phyloP scores from a whole-genome alignment of 2,329 filamentous ascomycete species.

The Aureobasidium sp. region DNA sequence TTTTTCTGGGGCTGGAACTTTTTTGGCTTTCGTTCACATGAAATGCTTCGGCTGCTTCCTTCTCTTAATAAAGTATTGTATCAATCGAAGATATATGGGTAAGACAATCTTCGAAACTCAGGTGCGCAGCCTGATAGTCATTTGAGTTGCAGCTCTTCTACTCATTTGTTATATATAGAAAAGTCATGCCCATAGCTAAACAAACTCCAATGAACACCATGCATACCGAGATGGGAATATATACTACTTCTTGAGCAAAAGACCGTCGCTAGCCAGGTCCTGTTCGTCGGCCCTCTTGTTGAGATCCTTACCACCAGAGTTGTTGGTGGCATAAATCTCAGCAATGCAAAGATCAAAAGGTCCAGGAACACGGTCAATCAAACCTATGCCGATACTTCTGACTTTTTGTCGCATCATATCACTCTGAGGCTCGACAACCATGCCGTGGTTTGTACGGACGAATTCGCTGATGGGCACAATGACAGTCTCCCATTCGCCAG shows the following conservation, averaged over 20 bases:
- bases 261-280: slow-evolving; percentile 3
- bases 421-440: slow-evolving; percentile 86
- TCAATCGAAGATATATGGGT: background rate
- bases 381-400: slow-evolving; percentile 73
- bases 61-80: too few relatives aligned
- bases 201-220: background rate
- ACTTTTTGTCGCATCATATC: slow-evolving; percentile 84
- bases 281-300: slow-evolving; percentile 19
- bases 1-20: background rate
- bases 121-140: background rate
- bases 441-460: slow-evolving; percentile 87
- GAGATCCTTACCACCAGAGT: slow-evolving; percentile 33
- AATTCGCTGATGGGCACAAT: slow-evolving; percentile 86
- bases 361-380: slow-evolving; percentile 83
- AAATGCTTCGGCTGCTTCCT: background rate
- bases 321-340: slow-evolving; percentile 85
- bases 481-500: slow-evolving; percentile 93
- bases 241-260: slow-evolving; percentile 1
- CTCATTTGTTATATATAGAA: background rate
- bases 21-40: background rate
- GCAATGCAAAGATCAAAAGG: slow-evolving; percentile 83
- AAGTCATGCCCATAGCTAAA: background rate
- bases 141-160: background rate
- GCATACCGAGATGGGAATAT: background rate
- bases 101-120: background rate